These are phyloP conservation scores for Hymenoscyphus salicellus DNA, from an alignment of 2,329 filamentous ascomycete species.

Conservation along the genomic window DNA sequence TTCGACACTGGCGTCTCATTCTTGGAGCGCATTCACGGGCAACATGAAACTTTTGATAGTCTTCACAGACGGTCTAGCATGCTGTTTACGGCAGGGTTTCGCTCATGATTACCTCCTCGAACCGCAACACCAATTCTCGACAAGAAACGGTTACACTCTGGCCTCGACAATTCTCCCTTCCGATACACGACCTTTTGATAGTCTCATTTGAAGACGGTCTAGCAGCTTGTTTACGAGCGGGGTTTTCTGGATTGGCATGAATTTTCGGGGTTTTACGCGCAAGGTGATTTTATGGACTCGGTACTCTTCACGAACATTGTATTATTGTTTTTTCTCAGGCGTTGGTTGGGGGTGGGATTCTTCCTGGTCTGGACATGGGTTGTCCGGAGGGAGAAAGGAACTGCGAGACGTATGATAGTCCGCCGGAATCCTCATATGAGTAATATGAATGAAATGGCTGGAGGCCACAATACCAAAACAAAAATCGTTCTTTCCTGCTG, in stretches of 20 bases:
- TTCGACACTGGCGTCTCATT: constrained; percentile 18
- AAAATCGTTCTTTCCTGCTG: not conserved
- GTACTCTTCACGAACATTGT: constrained; percentile 16
- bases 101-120: constrained; percentile 24
- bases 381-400: constrained; percentile 23
- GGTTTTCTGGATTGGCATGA: constrained; percentile 24
- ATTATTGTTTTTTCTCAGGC: constrained; percentile 22
- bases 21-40: constrained; percentile 21
- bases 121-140: constrained; percentile 13
- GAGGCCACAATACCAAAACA: constrained; percentile 25
- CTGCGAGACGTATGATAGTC: constrained; percentile 9
- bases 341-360: constrained; percentile 25
- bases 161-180: constrained; percentile 19
- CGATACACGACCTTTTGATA: constrained; percentile 35
- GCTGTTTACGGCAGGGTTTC: constrained; percentile 39
- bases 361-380: constrained; percentile 27
- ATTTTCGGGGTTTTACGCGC: constrained; percentile 24
- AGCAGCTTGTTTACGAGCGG: constrained; percentile 39
- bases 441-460: constrained; percentile 23
- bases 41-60: constrained; percentile 38
- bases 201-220: constrained; percentile 36
- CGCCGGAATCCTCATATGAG: constrained; percentile 21
- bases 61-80: constrained; percentile 37
- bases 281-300: constrained; percentile 19
- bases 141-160: constrained; percentile 26